Conservation (phyloP, 345 rosid genomes). For the Murraya paniculata region DNA sequence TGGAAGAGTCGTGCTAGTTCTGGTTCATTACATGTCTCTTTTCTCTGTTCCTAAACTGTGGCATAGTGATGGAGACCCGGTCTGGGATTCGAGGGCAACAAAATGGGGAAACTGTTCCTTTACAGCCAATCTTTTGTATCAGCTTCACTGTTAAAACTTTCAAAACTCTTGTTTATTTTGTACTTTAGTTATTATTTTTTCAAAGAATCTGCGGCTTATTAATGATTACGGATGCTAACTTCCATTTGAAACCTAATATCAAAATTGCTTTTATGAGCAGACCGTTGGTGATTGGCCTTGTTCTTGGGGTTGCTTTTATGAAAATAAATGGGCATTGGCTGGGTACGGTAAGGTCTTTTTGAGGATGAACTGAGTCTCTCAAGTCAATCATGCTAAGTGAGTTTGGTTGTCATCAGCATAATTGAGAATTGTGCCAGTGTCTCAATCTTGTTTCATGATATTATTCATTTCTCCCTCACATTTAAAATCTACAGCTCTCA, state of each 20-base stretch:
- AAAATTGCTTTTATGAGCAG: too few species aligned
- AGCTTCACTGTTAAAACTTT: not conserved
- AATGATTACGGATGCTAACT: not conserved
- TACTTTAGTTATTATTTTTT: not conserved
- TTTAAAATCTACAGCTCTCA: too few species aligned
- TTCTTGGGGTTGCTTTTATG: not conserved
- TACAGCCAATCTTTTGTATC: slow-evolving; percentile 10
- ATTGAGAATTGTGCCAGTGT: too few species aligned
- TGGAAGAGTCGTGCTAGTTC: not conserved
- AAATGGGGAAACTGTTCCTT: not conserved
- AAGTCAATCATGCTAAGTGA: too few species aligned
- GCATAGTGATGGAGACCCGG: too few species aligned
- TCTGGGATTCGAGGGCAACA: not conserved
- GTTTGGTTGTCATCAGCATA: too few species aligned
- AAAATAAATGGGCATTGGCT: not conserved
- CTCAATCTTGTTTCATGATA: too few species aligned
- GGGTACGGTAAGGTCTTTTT: not conserved
- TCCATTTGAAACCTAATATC: not conserved
- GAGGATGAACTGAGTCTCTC: too few species aligned
- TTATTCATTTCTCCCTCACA: too few species aligned
- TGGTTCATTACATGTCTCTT: not conserved
- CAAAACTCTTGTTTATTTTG: not conserved
- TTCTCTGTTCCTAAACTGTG: not conserved
- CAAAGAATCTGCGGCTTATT: too few species aligned
- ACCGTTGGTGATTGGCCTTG: not conserved